Conservation (phyloP, 1,139 yeast genomes). For the Taphrina confusa region DNA sequence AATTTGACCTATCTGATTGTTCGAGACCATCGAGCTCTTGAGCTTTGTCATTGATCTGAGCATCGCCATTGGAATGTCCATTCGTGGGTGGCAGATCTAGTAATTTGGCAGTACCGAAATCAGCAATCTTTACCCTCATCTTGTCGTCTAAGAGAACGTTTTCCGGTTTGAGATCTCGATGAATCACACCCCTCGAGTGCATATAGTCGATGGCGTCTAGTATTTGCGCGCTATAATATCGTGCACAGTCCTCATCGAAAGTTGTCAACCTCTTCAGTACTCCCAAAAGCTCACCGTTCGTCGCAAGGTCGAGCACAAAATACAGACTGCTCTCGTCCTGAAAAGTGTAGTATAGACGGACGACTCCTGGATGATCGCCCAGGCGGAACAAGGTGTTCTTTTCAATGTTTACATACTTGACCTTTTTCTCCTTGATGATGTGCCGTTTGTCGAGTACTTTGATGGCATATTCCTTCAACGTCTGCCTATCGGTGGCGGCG, state of each 20-base stretch:
- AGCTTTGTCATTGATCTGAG: conserved; percentile 46
- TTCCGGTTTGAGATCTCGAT: conserved; percentile 94
- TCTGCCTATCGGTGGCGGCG: conserved; percentile 75
- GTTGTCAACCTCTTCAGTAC: conserved; percentile 70
- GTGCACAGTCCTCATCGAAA: conserved; percentile 72
- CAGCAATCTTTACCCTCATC: conserved; percentile 87
- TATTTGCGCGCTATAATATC: conserved; percentile 73
- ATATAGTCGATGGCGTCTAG: conserved; percentile 83
- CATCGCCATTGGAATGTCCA: conserved; percentile 50
- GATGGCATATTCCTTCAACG: conserved; percentile 78
- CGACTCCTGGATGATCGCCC: conserved; percentile 84
- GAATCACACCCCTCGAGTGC: conserved; percentile 82
- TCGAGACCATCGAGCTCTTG: conserved; percentile 42
- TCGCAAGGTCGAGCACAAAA: conserved; percentile 89
- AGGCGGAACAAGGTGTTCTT: conserved; percentile 85
- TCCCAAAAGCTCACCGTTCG: conserved; percentile 85
- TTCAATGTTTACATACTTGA: conserved; percentile 93
- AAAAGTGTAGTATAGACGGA: conserved; percentile 85
- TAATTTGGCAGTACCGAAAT: conserved; percentile 94
- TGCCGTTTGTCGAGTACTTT: conserved; percentile 90
- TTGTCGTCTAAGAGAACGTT: conserved; percentile 73
- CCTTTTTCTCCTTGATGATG: conserved; percentile 90
- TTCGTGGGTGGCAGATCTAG: conserved; percentile 49
- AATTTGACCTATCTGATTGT: conserved; percentile 68
- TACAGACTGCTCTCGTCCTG: conserved; percentile 87